Evolutionary conservation across 2,329 filamentous ascomycete genomes (phyloP).

Genomic region (Trichoderma pleuroti): DNA sequence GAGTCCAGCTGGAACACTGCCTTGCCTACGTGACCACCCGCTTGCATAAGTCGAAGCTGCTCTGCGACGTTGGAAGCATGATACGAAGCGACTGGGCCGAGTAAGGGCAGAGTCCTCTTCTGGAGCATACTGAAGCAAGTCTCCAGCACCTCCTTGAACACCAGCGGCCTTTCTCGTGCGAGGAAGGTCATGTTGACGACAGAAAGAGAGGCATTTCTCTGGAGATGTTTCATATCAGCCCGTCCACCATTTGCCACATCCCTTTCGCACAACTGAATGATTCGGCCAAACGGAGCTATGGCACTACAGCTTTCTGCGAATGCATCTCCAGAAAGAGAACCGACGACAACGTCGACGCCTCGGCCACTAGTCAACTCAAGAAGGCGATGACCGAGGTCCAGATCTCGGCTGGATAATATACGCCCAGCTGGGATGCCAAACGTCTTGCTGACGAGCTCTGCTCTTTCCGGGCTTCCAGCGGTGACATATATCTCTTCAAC

Average conservation of each 20-base stretch:
- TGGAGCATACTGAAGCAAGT: constrained; percentile 13
- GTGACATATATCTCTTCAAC: constrained; percentile 30
- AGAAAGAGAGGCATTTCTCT: constrained; percentile 10
- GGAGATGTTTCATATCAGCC: constrained; percentile 4
- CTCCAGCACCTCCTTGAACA: constrained; percentile 11
- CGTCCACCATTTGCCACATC: constrained; percentile 8
- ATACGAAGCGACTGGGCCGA: not conserved
- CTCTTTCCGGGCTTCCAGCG: constrained; percentile 28
- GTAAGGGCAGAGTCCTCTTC: not conserved
- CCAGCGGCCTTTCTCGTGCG: not conserved
- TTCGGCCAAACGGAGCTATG: constrained; percentile 12
- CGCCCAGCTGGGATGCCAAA: constrained; percentile 29
- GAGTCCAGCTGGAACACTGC: constrained; percentile 4
- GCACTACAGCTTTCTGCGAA: not conserved
- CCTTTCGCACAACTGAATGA: constrained; percentile 11
- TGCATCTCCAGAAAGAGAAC: constrained; percentile 25
- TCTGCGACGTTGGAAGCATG: constrained; percentile 10
- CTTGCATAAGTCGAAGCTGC: constrained; percentile 13
- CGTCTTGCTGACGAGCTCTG: constrained; percentile 24
- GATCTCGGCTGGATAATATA: constrained; percentile 29
- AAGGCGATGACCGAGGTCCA: constrained; percentile 26
- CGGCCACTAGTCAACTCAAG: constrained; percentile 22
- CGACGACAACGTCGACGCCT: constrained; percentile 31
- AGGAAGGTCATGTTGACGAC: constrained; percentile 13
- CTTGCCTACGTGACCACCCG: constrained; percentile 10